phyloP scores from a whole-genome alignment of 164 flowering plant genomes.

The Stephania yunnanensis region DNA sequence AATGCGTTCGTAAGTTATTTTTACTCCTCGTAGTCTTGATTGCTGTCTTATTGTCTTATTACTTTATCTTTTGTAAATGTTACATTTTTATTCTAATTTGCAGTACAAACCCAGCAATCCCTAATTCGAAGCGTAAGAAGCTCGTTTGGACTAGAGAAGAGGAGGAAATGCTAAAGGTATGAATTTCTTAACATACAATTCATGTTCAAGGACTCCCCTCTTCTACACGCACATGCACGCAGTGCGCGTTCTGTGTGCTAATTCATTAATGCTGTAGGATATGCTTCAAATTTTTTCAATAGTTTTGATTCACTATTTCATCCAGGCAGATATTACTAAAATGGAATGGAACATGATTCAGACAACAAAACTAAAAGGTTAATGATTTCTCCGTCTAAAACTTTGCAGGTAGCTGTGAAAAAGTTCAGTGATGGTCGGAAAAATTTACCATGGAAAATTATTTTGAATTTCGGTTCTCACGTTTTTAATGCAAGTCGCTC shows the following conservation, averaged over 20 bases:
- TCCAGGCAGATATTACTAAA: background rate
- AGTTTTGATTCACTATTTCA: background rate
- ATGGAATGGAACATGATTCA: background rate
- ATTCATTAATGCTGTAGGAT: background rate
- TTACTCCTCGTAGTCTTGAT: no score
- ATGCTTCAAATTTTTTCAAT: background rate
- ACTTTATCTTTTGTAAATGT: no score
- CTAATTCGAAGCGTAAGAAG: slow-evolving; percentile 29
- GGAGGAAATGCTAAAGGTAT: slow-evolving; percentile 52
- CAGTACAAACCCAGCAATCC: slow-evolving; percentile 21
- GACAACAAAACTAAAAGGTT: no score
- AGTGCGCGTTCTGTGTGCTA: background rate
- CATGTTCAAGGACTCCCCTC: background rate
- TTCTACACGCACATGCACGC: no score
- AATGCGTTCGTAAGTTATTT: slow-evolving; percentile 4
- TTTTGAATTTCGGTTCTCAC: slow-evolving; percentile 42
- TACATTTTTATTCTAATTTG: slow-evolving; percentile 9
- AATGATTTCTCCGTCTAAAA: background rate
- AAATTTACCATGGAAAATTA: slow-evolving; percentile 48
- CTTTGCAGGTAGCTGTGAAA: slow-evolving; percentile 51
- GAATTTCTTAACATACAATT: background rate
- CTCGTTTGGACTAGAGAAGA: slow-evolving; percentile 45
- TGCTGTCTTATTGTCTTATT: no score
- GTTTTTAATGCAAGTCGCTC: slow-evolving; percentile 44
- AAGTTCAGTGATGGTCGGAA: slow-evolving; percentile 18